These are phyloP conservation scores for sunflower (Helianthus annuus) DNA, from an alignment of 129 eudicot species.

Conservation along the genomic window HanXRQr2.0-SUNRISE NC_035445.2:138016873-138017372, in stretches of 20 bases:
- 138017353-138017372: background rate
- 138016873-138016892: too few relatives aligned
- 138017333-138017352: slow-evolving; percentile 17
- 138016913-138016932: too few relatives aligned
- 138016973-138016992: slow-evolving; percentile 25
- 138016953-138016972: slow-evolving; percentile 13
- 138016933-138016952: slow-evolving; percentile 19
- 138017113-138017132: slow-evolving; percentile 27
- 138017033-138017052: background rate
- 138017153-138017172: slow-evolving; percentile 35
- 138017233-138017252: background rate
- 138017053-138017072: slow-evolving; percentile 1
- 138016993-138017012: slow-evolving; percentile 9
- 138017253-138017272: background rate
- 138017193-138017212: slow-evolving; percentile 12
- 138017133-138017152: slow-evolving; percentile 21
- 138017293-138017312: slow-evolving; percentile 21
- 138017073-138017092: slow-evolving; percentile 23
- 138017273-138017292: slow-evolving; percentile 15
- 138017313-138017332: slow-evolving; percentile 26
- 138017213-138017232: slow-evolving; percentile 17
- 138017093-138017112: slow-evolving; percentile 14
- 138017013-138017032: slow-evolving; percentile 8
- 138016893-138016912: too few relatives aligned
- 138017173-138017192: background rate